phyloP scores from a whole-genome alignment of 2,329 filamentous ascomycete species.

The Paradendryphiella salina region DNA sequence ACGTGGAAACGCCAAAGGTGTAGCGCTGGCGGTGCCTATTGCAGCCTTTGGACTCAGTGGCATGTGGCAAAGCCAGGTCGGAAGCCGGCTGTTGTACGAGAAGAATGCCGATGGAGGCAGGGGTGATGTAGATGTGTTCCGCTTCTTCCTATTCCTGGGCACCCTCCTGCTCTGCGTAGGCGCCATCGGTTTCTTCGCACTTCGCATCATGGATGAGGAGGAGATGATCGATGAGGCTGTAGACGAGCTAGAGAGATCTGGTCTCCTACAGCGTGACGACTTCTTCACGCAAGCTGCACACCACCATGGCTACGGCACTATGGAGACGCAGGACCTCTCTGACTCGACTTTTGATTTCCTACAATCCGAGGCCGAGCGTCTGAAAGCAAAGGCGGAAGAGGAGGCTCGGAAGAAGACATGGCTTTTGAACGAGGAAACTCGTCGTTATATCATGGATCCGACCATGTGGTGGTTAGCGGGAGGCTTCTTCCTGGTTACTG shows the following conservation, averaged over 20 bases:
- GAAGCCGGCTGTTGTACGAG: constrained; percentile 76
- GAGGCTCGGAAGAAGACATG: constrained; percentile 78
- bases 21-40: constrained; percentile 88
- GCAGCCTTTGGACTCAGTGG: constrained; percentile 90
- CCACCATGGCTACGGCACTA: constrained; percentile 65
- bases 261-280: constrained; percentile 73
- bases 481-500: constrained; percentile 90
- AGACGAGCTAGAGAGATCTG: constrained; percentile 87
- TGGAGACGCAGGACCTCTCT: constrained; percentile 53
- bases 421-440: constrained; percentile 89
- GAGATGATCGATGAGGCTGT: constrained; percentile 88
- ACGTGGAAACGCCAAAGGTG: constrained; percentile 79
- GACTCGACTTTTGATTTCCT: constrained; percentile 54
- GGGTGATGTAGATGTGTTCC: constrained; percentile 72
- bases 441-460: constrained; percentile 78
- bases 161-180: constrained; percentile 72
- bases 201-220: constrained; percentile 81
- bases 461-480: constrained; percentile 96
- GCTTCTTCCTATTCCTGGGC: constrained; percentile 85
- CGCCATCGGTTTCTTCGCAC: constrained; percentile 69
- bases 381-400: constrained; percentile 54
- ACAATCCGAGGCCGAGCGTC: constrained; percentile 51
- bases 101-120: constrained; percentile 62
- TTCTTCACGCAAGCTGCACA: constrained; percentile 65
- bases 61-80: constrained; percentile 93